Conservation (phyloP, 1,139 yeast genomes). For the Yamadazyma atmosphaerica region DNA sequence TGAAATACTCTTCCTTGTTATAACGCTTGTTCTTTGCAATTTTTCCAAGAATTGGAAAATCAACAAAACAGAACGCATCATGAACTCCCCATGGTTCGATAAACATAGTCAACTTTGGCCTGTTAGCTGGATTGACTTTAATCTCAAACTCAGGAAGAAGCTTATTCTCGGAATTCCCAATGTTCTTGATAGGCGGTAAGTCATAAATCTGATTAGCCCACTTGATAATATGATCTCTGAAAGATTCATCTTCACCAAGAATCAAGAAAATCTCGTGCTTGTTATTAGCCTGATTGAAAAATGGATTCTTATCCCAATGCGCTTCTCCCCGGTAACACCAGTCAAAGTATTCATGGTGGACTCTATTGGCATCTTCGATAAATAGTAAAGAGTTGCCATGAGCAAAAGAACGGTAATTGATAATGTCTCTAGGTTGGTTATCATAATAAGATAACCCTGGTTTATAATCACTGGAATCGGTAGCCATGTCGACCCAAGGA, state of each 20-base stretch:
- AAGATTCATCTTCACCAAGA: slow-evolving; percentile 45
- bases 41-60: slow-evolving; percentile 19
- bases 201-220: slow-evolving; percentile 38
- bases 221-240: slow-evolving; percentile 41
- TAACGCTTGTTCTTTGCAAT: not conserved
- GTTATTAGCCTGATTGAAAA: slow-evolving; percentile 22
- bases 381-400: slow-evolving; percentile 7
- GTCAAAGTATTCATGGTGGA: slow-evolving; percentile 13
- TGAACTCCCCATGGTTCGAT: slow-evolving; percentile 50
- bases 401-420: slow-evolving; percentile 17
- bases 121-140: slow-evolving; percentile 10
- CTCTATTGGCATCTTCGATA: slow-evolving; percentile 7
- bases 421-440: slow-evolving; percentile 32
- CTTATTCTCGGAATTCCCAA: slow-evolving; percentile 27
- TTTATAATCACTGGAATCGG: slow-evolving; percentile 6
- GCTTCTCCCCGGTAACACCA: slow-evolving; percentile 20
- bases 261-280: slow-evolving; percentile 30
- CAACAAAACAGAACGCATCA: slow-evolving; percentile 38
- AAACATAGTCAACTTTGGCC: slow-evolving; percentile 21
- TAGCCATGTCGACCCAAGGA: slow-evolving; percentile 37
- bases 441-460: slow-evolving; percentile 40
- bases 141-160: slow-evolving; percentile 18
- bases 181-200: slow-evolving; percentile 13
- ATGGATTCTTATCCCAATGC: slow-evolving; percentile 37
- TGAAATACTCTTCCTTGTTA: slow-evolving; percentile 9